A percentile compares a stretch with the other conserved stretches of the same genome.
These are phyloP conservation scores for Termitomyces sp. DNA, from an alignment of 768 basidiomycete genomes.

Conservation along the genomic window DNA sequence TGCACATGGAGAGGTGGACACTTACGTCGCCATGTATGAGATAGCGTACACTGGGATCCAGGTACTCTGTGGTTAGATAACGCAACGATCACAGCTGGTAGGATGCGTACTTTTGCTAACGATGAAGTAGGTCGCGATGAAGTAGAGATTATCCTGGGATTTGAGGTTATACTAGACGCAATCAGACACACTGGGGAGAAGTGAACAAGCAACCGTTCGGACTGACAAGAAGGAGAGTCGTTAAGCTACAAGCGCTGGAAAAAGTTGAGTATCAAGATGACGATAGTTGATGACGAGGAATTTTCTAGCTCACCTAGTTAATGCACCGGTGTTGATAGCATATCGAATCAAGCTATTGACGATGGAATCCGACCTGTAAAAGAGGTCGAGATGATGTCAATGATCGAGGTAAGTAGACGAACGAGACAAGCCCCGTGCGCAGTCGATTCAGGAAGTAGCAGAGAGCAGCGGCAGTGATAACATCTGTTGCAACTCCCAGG, in stretches of 20 bases:
- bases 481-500: conserved; percentile 50
- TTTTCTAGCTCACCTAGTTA: conserved; percentile 44
- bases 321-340: conserved; percentile 60
- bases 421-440: conserved; percentile 49
- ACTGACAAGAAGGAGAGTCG: conserved; percentile 54
- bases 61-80: conserved; percentile 1
- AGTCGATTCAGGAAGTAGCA: conserved; percentile 57
- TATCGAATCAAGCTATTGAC: conserved; percentile 53
- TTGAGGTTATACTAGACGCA: conserved; percentile 48
- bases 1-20: neutral
- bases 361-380: conserved; percentile 51
- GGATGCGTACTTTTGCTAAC: conserved; percentile 56
- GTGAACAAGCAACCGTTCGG: neutral
- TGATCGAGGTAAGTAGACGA: conserved; percentile 13
- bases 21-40: conserved; percentile 61
- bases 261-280: neutral
- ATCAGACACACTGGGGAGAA: neutral
- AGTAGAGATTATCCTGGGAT: conserved; percentile 53
- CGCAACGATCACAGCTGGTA: neutral
- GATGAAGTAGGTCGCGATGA: conserved; percentile 57
- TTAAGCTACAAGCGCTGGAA: conserved; percentile 37
- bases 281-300: neutral
- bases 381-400: neutral
- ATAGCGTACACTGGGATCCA: conserved; percentile 48
- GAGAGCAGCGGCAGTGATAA: conserved; percentile 51